Conservation (phyloP, 495 filamentous ascomycete species). For the Achaetomiella virescens region DNA sequence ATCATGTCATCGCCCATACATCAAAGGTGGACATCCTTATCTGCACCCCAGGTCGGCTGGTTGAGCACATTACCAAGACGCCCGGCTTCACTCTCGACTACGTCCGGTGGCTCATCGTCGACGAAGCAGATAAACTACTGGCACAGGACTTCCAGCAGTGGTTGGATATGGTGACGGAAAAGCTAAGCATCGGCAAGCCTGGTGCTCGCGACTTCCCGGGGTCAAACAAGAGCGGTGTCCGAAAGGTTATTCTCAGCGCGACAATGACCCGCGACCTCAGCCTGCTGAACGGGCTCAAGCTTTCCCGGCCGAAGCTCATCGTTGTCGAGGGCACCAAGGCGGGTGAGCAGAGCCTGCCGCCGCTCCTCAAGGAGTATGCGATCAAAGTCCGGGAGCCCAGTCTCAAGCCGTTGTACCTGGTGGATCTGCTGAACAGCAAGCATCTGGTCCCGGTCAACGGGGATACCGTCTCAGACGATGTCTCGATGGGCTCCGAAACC, state of each 20-base stretch:
- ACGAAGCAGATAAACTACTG: constrained; percentile 89
- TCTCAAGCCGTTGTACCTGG: constrained; percentile 79
- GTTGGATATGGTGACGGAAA: constrained; percentile 65
- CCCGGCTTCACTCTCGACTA: constrained; percentile 68
- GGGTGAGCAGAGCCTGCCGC: constrained; percentile 55
- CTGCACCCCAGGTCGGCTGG: constrained; percentile 84
- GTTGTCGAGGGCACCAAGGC: constrained; percentile 54
- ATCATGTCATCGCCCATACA: constrained; percentile 55
- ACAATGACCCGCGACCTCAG: constrained; percentile 89
- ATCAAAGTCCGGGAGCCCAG: constrained; percentile 67
- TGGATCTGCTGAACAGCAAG: constrained; percentile 51
- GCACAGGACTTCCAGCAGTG: constrained; percentile 92
- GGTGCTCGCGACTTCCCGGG: constrained; percentile 44
- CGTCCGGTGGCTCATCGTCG: constrained; percentile 81
- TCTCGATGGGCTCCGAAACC: constrained; percentile 21
- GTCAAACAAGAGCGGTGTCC: constrained; percentile 41
- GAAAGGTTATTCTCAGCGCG: constrained; percentile 80
- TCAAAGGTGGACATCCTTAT: constrained; percentile 85
- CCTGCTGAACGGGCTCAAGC: constrained; percentile 65
- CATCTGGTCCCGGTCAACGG: constrained; percentile 21
- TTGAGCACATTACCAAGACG: constrained; percentile 83
- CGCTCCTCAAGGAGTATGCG: constrained; percentile 62
- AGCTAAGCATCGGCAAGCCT: constrained; percentile 41
- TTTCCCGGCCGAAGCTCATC: constrained; percentile 69
- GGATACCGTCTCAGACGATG: not conserved